A percentile compares a stretch with the other conserved stretches of the same genome.
Conservation (phyloP, 164 flowering plant species). For the Taxillus chinensis region DNA sequence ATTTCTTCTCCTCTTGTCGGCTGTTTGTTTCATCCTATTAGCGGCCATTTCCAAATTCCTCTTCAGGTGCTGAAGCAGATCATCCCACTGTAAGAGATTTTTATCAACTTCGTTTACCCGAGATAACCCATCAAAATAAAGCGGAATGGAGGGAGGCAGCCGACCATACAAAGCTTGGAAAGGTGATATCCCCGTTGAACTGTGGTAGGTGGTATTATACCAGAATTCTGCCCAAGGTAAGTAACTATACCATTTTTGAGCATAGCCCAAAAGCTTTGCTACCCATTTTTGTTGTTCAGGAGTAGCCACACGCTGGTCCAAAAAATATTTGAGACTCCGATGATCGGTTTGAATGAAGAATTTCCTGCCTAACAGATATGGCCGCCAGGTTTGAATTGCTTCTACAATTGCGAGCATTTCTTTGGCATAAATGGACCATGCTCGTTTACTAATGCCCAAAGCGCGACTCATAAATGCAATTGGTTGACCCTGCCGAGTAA, state of each 20-base stretch:
- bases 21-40: neutral
- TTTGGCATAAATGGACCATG: neutral
- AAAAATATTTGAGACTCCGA: neutral
- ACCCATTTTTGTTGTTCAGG: neutral
- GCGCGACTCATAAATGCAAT: slow-evolving; percentile 6
- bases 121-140: neutral
- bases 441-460: neutral
- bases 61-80: neutral
- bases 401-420: neutral
- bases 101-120: neutral
- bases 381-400: neutral
- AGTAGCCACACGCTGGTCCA: neutral
- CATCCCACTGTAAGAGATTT: neutral
- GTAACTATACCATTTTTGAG: neutral
- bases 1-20: neutral
- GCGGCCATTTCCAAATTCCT: neutral
- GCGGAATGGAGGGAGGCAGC: neutral
- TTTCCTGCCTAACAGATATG: neutral
- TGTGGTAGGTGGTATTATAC: neutral
- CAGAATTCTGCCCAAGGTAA: neutral
- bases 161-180: neutral
- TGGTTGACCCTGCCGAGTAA: slow-evolving; percentile 1
- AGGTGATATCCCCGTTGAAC: neutral
- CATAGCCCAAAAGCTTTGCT: neutral
- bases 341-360: neutral